Evolutionary conservation across 805 yeast species (phyloP), one percentile per base, ranked within the genome.

Genomic region (Cyberlindnera misumaiensis): DNA sequence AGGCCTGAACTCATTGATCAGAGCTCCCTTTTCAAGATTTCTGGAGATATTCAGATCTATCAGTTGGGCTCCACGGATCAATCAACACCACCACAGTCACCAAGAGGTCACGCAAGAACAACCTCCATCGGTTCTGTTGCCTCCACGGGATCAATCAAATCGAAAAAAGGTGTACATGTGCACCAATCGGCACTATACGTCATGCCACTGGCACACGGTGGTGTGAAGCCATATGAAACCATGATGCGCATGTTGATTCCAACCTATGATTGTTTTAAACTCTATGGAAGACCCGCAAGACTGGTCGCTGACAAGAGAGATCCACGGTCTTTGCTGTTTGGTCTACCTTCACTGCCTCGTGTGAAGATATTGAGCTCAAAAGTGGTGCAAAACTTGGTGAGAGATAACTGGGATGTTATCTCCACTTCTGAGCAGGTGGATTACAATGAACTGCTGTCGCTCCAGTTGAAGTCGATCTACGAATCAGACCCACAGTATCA

Each of bases 201-300:
- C 39, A 76, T 83, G 68, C 93, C 94, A 4, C 77, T 73, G 38
- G 55, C 73, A 18, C 94, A 83, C 58, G 78, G 80, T 4, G 83
- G 85, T 30, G 90, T 83, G 22, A 69, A 73, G 33, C 78, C 80
- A 13, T 71, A 76, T 35, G 93, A 83, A 53, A 83, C 83, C 12
- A 77, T 82, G 76, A 73, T 83, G 32, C 64, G 94, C 43, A 69
- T 77, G 51, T 64, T 80, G 44, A 68, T 83, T 25, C 90, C 87
- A 34, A 65, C 82, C 14, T 72, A 80, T 64, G 85, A 83, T 55
- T 67, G 81, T 4, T 83, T 82, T 60, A 73, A 70, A 52, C 57
- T 83, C 34, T 83, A 83, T 51, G 94, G 94, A 8, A 68, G 93
- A 47, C 93, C 94, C 1, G 64, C 67, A 31, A 76, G 69, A 47